Evolutionary conservation across 495 filamentous ascomycete species (phyloP), one percentile per base, ranked within the genome.

Genomic region (Aspergillus coremiiformis): DNA sequence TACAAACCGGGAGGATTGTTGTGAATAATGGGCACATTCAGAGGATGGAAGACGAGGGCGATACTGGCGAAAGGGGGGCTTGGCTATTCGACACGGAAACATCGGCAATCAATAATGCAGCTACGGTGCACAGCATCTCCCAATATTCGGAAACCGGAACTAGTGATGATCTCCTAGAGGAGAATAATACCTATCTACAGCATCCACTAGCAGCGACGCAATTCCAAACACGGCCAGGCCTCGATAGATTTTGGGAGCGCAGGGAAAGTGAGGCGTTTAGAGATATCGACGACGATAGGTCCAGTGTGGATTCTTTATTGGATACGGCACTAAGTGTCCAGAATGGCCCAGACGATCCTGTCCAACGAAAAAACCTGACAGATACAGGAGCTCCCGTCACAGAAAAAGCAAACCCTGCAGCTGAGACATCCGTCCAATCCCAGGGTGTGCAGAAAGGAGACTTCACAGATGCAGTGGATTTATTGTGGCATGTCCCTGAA

Each of bases 1-100:
- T 89, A 20, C 68, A 73, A 50, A 93, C 85, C 0, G 89, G 87
- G 19, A 71, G 86, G 39, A 83, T 98, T 23, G 76, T 92, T 12
- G 84, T 95, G 27, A 76, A 96, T 65, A 91, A 94, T 75, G 91
- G 93, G 3, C 91, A 96, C 71, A 60, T 95, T 35, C 47, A 71
- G 26, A 72, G 75, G 19, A 74, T 90, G 65, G 65, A 68, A 9
- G 64, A 71, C 37, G 80, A 84, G 39, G 69, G 65, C 19, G 78
- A 81, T 51, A 58, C 63, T 20, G 76, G 73, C 4, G 62, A 65
- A 12, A 51, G 54, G 9, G 43, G 14, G 26, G 42, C 33, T 35
- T 63, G 60, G 56, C 17, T 50, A 37, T 52, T 50, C 12, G 56
- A 57, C 26, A 37, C 29, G 10, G 53, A 47, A 10, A 20, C 26